Evolutionary conservation across 169 alveolate genomes (phyloP).

Genomic region (Cyclospora cayetanensis): DNA sequence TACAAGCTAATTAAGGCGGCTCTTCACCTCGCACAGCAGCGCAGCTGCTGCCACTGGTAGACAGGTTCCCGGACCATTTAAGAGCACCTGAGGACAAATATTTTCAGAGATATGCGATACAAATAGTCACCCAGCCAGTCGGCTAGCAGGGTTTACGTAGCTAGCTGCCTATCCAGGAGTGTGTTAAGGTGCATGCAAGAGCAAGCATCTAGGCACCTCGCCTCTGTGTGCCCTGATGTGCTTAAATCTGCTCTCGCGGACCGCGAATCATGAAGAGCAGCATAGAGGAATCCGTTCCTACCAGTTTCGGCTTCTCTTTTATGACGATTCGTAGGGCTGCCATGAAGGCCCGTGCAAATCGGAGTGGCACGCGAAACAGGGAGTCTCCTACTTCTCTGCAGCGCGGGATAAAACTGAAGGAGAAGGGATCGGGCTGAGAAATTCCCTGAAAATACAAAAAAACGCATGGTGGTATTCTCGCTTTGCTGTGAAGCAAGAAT

Average conservation of each 20-base stretch:
- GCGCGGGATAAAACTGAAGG: neutral
- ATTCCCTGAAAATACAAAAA: too few species aligned
- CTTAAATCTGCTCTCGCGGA: neutral
- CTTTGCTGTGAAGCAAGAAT: too few species aligned
- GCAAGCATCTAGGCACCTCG: neutral
- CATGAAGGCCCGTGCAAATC: neutral
- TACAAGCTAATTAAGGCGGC: too few species aligned
- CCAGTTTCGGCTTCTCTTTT: neutral
- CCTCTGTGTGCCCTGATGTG: neutral
- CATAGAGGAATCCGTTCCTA: neutral
- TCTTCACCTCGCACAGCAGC: slow-evolving; percentile 1
- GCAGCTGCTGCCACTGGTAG: slow-evolving; percentile 55
- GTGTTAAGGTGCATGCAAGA: neutral
- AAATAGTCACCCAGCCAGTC: neutral
- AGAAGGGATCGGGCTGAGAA: too few species aligned
- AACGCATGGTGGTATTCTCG: too few species aligned
- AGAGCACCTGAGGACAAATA: slow-evolving; percentile 64
- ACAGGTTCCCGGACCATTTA: slow-evolving; percentile 77
- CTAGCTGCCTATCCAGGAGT: neutral
- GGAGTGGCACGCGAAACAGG: neutral
- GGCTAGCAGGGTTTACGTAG: neutral
- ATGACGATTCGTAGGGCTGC: neutral
- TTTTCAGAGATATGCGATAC: neutral
- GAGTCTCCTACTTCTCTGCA: neutral
- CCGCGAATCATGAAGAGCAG: neutral